Percentiles rank a stretch among this genome's conserved stretches.
Evolutionary conservation across 805 yeast species (phyloP).

Genomic region (Blastobotrys chiropterorum): DNA sequence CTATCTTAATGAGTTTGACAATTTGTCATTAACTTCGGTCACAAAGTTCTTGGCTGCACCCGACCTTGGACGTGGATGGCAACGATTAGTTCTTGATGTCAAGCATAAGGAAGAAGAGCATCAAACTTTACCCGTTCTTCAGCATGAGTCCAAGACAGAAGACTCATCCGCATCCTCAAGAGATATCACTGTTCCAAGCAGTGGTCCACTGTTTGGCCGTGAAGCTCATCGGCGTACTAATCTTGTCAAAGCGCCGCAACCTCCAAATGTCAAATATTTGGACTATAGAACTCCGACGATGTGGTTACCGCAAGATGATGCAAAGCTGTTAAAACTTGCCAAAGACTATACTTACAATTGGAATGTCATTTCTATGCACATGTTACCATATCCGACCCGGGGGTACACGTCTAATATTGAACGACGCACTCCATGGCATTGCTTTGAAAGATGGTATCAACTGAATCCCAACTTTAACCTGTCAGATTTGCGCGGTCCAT

Average conservation of each 20-base stretch:
- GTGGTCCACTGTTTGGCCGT: slow-evolving; percentile 14
- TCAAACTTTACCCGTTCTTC: background rate
- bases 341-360: slow-evolving; percentile 88
- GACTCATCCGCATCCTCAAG: background rate
- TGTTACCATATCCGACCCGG: slow-evolving; percentile 59
- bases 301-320: slow-evolving; percentile 95
- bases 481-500: slow-evolving; percentile 79
- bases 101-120: slow-evolving; percentile 9
- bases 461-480: slow-evolving; percentile 83
- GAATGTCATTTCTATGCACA: slow-evolving; percentile 81
- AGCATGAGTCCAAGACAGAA: background rate
- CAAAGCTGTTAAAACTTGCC: slow-evolving; percentile 67
- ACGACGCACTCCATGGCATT: slow-evolving; percentile 97
- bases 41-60: slow-evolving; percentile 28
- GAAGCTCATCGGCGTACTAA: slow-evolving; percentile 21
- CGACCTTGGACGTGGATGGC: slow-evolving; percentile 27
- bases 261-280: slow-evolving; percentile 76
- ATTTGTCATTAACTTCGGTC: slow-evolving; percentile 26
- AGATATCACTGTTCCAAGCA: background rate
- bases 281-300: slow-evolving; percentile 86
- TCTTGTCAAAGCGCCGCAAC: slow-evolving; percentile 75
- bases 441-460: slow-evolving; percentile 93
- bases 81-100: slow-evolving; percentile 25
- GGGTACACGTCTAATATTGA: slow-evolving; percentile 83
- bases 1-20: slow-evolving; percentile 22